These are phyloP conservation scores for Metrosideros polymorpha DNA, from an alignment of 441 rosid species.

Conservation along the genomic window DNA sequence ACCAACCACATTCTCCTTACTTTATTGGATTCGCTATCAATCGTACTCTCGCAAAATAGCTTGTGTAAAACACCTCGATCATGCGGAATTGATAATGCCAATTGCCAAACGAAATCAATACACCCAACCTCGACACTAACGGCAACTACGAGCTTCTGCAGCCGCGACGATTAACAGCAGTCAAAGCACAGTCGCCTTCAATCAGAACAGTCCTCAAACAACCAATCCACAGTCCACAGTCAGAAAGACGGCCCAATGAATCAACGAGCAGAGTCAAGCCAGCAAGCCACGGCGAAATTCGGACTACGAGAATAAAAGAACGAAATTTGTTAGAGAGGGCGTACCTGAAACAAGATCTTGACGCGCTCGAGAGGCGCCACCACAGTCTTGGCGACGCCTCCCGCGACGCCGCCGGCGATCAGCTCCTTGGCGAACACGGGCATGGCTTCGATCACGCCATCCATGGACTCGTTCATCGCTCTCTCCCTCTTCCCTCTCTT, in stretches of 20 bases:
- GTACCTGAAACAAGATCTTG: slow-evolving; percentile 90
- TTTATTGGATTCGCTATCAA: background rate
- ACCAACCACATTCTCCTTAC: background rate
- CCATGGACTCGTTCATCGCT: slow-evolving; percentile 15
- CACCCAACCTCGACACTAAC: background rate
- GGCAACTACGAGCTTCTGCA: background rate
- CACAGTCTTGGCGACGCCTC: slow-evolving; percentile 72
- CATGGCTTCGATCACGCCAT: slow-evolving; percentile 51
- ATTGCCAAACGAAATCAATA: background rate
- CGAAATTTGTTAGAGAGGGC: background rate
- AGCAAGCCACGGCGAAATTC: background rate
- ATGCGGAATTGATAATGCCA: background rate
- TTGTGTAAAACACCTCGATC: background rate
- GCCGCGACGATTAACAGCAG: background rate
- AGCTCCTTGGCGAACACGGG: slow-evolving; percentile 76
- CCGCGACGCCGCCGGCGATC: slow-evolving; percentile 86
- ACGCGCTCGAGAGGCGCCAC: slow-evolving; percentile 98
- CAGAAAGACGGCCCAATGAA: background rate
- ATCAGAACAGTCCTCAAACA: background rate
- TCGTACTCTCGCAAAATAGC: background rate
- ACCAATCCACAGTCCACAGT: too few species aligned
- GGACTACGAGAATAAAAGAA: background rate
- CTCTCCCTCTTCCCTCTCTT: background rate
- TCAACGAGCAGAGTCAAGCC: background rate
- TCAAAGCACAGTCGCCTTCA: background rate